Base-by-base conservation (phyloP, 2,329 filamentous ascomycete species). In the Aciculosporium take region DNA sequence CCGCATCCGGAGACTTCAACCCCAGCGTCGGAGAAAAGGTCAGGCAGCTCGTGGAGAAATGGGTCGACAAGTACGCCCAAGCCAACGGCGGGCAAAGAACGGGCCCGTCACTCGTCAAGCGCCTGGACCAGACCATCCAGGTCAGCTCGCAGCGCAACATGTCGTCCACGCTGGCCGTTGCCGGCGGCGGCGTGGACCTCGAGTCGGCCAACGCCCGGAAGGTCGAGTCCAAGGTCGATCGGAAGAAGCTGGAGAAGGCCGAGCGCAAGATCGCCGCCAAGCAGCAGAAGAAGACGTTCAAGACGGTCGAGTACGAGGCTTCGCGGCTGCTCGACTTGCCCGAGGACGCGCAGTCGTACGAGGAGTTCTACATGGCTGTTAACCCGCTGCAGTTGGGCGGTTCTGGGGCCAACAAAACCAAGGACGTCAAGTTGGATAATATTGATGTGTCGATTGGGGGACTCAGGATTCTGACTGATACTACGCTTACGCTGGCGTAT, bases 341-440 rank as follows among this genome's bases (percentile, higher is more conserved):
- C 4, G 82, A 89, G 53, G 76, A 81, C 53, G 70, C 88, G 10
- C 81, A 94, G 69, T 93, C 86, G 31, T 98, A 98, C 60, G 91
- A 98, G 64, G 91, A 98, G 60, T 96, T 98, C 66, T 98, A 94
- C 74, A 96, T 98, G 91, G 82, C 86, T 41, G 91, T 98, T 68
- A 98, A 98, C 62, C 91, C 91, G 46, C 74, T 98, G 48, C 89
- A 96, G 59, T 56, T 96, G 46, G 89, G 87, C 41, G 66, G 71
- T 49, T 62, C 74, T 43, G 73, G 79, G 25, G 66, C 82, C 45
- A 75, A 77, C 51, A 98, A 96, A 79, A 94, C 88, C 63, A 98
- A 98, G 71, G 91, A 98, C 59, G 88, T 98, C 71, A 98, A 96
- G 68, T 70, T 98, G 51, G 91, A 98, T 63, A 87, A 84, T 53